These are phyloP conservation scores for Tylopilus sp. DNA, from an alignment of 768 basidiomycete genomes.

Conservation along the genomic window DNA sequence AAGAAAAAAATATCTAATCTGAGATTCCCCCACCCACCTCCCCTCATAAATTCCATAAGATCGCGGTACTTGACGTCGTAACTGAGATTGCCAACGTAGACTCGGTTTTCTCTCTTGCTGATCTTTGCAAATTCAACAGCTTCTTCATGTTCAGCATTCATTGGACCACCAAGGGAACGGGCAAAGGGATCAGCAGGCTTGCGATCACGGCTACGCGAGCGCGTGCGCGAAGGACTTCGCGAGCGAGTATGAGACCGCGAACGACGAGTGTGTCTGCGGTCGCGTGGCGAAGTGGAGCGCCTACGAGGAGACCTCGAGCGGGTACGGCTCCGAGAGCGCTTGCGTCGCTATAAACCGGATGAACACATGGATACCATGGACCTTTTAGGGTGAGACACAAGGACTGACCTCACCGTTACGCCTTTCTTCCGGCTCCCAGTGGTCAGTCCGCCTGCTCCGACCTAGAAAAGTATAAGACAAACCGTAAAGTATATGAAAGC, in stretches of 20 bases:
- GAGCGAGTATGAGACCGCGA: conserved; percentile 66
- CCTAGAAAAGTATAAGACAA: conserved; percentile 29
- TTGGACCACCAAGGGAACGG: conserved; percentile 81
- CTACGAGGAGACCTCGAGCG: conserved; percentile 66
- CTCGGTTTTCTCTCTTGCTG: conserved; percentile 96
- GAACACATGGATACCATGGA: background rate
- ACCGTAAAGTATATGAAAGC: background rate
- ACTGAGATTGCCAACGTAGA: conserved; percentile 98
- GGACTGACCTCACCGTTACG: conserved; percentile 66
- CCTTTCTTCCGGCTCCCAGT: conserved; percentile 83
- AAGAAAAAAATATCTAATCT: conserved; percentile 53
- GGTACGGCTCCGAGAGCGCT: conserved; percentile 64
- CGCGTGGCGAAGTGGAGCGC: conserved; percentile 63
- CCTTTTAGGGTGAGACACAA: background rate
- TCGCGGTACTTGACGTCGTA: conserved; percentile 99
- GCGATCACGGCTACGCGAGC: conserved; percentile 55
- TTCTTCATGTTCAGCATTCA: conserved; percentile 90
- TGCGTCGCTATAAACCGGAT: conserved; percentile 47
- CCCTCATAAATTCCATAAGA: conserved; percentile 99
- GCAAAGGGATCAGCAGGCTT: conserved; percentile 64
- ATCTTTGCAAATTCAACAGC: conserved; percentile 93
- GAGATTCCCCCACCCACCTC: conserved; percentile 94
- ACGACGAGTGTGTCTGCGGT: conserved; percentile 51
- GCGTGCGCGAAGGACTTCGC: conserved; percentile 46
- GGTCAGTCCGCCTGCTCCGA: conserved; percentile 55